Evolutionary conservation across 164 flowering plant genomes (phyloP), one percentile per base, ranked within the genome.

Genomic region (Chimonanthus salicifolius): DNA sequence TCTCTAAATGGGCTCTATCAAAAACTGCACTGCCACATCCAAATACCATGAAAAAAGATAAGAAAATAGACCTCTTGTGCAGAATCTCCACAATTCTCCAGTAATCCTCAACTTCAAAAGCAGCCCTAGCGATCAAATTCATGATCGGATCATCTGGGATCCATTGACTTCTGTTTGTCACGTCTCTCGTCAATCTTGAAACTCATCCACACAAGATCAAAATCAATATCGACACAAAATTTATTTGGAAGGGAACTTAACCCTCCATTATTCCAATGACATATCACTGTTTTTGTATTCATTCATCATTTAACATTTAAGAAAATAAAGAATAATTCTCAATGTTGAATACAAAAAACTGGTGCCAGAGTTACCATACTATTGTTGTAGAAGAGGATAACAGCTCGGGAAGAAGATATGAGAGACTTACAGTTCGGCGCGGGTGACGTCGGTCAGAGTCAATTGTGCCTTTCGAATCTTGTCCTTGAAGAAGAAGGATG

Each of bases 51-150:
- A 54, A 54, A 54, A 10, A 33, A 18, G 66, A 63, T 21, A 20
- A 73, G 60, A 16, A 46, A 33, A 54, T 62, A 62, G 44, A 94
- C 97, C 89, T 94, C 54, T 85, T 86, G 79, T 91, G 97, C 69
- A 94, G 80, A 74, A 94, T 87, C 68, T 82, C 89, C 10, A 91
- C 93, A 67, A 92, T 86, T 73, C 97, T 89, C 84, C 86, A 86
- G 58, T 89, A 94, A 87, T 94, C 95, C 83, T 92, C 99, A 44
- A 92, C 78, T 68, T 94, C 99, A 77, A 94, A 94, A 77, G 97
- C 96, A 58, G 97, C 92, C 77, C 77, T 79, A 6, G 93, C 88
- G 71, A 92, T 89, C 77, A 88, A 80, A 74, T 86, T 86, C 81
- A 92, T 80, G 13, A 87, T 86, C 43, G 80, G 69, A 0, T 87